phyloP scores from a whole-genome alignment of 2,329 filamentous ascomycete genomes.

The Cladophialophora immunda region DNA sequence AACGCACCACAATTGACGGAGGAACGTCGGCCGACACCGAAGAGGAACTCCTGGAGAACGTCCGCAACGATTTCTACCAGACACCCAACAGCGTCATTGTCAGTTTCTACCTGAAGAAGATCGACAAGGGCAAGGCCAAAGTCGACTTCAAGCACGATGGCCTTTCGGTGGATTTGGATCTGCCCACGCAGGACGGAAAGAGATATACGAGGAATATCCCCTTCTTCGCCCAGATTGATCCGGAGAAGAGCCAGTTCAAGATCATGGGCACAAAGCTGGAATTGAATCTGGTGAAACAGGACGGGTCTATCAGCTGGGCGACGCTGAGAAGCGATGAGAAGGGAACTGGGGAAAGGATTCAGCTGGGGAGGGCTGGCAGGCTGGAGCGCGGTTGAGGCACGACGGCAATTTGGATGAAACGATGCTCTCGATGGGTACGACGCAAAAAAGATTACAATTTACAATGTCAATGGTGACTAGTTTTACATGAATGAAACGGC shows the following conservation, averaged over 20 bases:
- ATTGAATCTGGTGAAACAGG: conserved; percentile 75
- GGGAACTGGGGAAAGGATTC: conserved; percentile 80
- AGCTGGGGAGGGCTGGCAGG: conserved; percentile 81
- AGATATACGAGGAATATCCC: conserved; percentile 77
- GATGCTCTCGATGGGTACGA: background rate
- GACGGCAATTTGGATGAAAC: background rate
- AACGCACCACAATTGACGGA: conserved; percentile 74
- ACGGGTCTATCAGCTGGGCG: conserved; percentile 74
- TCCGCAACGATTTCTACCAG: conserved; percentile 91
- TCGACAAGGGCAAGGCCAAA: conserved; percentile 79
- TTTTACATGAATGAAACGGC: conserved; percentile 11
- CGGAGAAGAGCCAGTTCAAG: conserved; percentile 77
- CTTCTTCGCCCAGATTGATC: conserved; percentile 79
- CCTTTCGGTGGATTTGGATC: conserved; percentile 72
- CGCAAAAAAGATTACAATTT: background rate
- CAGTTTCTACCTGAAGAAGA: conserved; percentile 96
- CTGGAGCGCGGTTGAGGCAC: conserved; percentile 41
- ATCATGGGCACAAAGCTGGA: conserved; percentile 91
- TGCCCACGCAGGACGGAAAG: conserved; percentile 87
- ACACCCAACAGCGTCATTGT: conserved; percentile 85
- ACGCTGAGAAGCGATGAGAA: conserved; percentile 81
- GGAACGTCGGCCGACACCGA: conserved; percentile 47
- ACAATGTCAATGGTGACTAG: background rate
- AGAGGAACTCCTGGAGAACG: conserved; percentile 34
- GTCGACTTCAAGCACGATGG: conserved; percentile 70